phyloP scores from a whole-genome alignment of 257 asterid genomes.

The Ballota nigra region DNA sequence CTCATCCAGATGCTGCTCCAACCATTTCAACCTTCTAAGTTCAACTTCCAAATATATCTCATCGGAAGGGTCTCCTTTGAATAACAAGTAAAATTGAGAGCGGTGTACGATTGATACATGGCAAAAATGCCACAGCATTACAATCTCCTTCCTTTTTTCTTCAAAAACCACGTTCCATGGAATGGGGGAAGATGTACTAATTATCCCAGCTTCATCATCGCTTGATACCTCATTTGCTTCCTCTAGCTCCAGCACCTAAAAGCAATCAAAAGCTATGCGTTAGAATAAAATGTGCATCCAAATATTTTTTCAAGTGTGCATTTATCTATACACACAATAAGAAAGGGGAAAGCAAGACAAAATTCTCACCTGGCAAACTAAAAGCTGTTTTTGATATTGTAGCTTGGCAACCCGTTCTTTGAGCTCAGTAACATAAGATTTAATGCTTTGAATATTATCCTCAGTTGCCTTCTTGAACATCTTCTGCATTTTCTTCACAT shows the following conservation, averaged over 20 bases:
- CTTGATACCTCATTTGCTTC: conserved; percentile 62
- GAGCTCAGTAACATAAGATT: conserved; percentile 81
- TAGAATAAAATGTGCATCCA: neutral
- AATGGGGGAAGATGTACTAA: conserved; percentile 51
- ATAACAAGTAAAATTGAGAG: conserved; percentile 77
- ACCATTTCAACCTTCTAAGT: conserved; percentile 79
- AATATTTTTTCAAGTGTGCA: neutral
- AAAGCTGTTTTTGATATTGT: conserved; percentile 95
- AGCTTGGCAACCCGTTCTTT: conserved; percentile 95
- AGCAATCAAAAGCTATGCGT: neutral
- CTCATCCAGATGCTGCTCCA: conserved; percentile 87
- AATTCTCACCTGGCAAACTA: conserved; percentile 80
- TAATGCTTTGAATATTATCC: conserved; percentile 82
- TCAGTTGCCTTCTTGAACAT: conserved; percentile 94
- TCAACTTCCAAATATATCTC: conserved; percentile 96
- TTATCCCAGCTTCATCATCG: conserved; percentile 46
- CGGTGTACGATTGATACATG: conserved; percentile 90
- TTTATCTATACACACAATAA: neutral
- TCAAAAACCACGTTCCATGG: conserved; percentile 70
- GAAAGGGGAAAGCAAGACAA: neutral
- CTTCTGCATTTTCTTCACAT: conserved; percentile 79
- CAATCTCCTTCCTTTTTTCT: conserved; percentile 77
- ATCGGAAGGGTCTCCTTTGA: conserved; percentile 80
- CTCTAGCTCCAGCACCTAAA: conserved; percentile 89
- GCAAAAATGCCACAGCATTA: conserved; percentile 96